These are phyloP conservation scores for Cyclanthera cordifolia DNA, from an alignment of 306 rosid species.

Conservation along the genomic window DNA sequence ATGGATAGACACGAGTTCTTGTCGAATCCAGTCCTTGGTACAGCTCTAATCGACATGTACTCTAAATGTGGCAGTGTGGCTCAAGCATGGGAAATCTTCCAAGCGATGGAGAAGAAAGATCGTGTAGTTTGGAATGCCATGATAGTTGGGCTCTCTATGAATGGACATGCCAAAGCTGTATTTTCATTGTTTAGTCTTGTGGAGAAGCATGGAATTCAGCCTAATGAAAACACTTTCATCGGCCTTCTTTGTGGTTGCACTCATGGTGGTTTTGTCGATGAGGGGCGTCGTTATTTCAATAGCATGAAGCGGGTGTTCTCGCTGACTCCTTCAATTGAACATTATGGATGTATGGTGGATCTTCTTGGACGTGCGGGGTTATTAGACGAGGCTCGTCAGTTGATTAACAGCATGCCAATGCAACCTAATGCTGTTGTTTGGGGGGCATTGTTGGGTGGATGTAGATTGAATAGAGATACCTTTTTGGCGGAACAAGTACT, in stretches of 20 bases:
- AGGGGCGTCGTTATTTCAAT: conserved; percentile 46
- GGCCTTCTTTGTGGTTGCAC: conserved; percentile 65
- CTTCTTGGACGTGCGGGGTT: conserved; percentile 1
- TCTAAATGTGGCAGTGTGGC: conserved; percentile 60
- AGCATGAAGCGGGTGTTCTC: conserved; percentile 33
- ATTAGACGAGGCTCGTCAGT: background rate
- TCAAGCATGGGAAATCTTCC: conserved; percentile 43
- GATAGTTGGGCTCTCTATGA: conserved; percentile 55
- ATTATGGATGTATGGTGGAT: conserved; percentile 10
- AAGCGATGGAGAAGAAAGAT: conserved; percentile 44
- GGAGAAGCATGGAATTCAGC: conserved; percentile 42
- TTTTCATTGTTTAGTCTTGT: conserved; percentile 55
- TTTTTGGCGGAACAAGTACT: conserved; percentile 12
- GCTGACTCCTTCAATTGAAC: conserved; percentile 15
- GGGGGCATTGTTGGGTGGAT: conserved; percentile 7
- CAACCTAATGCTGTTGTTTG: conserved; percentile 8
- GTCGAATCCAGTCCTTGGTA: conserved; percentile 44
- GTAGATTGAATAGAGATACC: background rate
- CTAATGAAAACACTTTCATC: conserved; percentile 51
- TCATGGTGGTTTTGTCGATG: conserved; percentile 59
- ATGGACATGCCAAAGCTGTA: conserved; percentile 44
- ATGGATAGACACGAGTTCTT: conserved; percentile 37
- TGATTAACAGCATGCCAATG: conserved; percentile 7
- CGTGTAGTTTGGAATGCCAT: conserved; percentile 49
- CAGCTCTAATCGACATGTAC: conserved; percentile 63